A percentile compares a stretch with the other conserved stretches of the same genome.
phyloP scores from a whole-genome alignment of 805 yeast species.

The Candida morakotiae region DNA sequence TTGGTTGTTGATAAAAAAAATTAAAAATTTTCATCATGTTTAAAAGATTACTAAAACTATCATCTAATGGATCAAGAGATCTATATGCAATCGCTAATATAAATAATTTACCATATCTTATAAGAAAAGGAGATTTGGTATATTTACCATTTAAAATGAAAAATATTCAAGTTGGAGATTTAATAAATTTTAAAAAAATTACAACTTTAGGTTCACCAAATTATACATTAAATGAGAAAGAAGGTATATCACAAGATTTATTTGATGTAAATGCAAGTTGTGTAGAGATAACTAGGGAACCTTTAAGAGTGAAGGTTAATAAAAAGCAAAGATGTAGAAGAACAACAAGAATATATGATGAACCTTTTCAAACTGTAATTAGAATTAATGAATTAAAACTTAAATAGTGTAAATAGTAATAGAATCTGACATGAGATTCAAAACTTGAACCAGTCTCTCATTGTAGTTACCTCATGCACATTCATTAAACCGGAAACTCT shows the following conservation, averaged over 20 bases:
- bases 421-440: too few species aligned
- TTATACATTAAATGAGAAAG: constrained; percentile 41
- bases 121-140: constrained; percentile 86
- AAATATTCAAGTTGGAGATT: constrained; percentile 79
- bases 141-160: constrained; percentile 75
- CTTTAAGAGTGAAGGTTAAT: constrained; percentile 52
- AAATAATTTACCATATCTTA: constrained; percentile 80
- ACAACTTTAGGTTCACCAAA: constrained; percentile 82
- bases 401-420: too few species aligned
- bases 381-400: constrained; percentile 70
- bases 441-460: too few species aligned
- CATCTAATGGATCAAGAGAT: constrained; percentile 47
- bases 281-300: constrained; percentile 80
- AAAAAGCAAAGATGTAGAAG: constrained; percentile 77
- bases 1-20: constrained; percentile 1
- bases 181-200: constrained; percentile 68
- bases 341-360: constrained; percentile 66
- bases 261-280: constrained; percentile 72
- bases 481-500: too few species aligned
- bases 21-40: constrained; percentile 4
- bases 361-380: constrained; percentile 73
- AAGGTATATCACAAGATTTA: constrained; percentile 25
- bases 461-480: too few species aligned
- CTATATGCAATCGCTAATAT: constrained; percentile 80
- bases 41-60: constrained; percentile 45